Evolutionary conservation across 495 filamentous ascomycete species (phyloP).

Genomic region (Penicillium angulare): DNA sequence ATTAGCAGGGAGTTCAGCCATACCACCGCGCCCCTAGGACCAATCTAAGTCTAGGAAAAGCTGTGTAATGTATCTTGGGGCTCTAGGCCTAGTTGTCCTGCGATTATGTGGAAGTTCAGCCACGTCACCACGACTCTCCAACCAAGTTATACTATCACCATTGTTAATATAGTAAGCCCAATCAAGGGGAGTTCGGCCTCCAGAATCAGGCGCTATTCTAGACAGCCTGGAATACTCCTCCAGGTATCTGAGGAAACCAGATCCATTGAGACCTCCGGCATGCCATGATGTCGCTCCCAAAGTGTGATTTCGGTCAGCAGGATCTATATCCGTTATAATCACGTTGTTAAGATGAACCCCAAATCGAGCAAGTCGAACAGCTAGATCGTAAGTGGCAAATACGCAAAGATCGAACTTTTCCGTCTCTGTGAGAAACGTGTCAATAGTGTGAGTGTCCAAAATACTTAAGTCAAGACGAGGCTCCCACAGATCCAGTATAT

Average conservation of each 20-base stretch:
- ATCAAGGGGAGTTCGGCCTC: background rate
- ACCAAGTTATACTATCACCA: background rate
- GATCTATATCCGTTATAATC: background rate
- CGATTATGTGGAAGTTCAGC: too few relatives aligned
- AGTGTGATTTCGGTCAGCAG: background rate
- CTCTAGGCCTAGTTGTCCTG: too few relatives aligned
- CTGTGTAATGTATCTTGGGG: background rate
- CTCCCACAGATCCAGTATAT: background rate
- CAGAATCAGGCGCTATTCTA: background rate
- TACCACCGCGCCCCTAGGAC: too few relatives aligned
- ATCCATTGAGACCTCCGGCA: conserved; percentile 4
- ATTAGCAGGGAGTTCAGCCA: too few relatives aligned
- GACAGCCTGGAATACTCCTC: background rate
- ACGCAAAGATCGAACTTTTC: background rate
- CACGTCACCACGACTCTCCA: background rate
- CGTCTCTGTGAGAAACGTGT: background rate
- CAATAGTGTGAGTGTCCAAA: background rate
- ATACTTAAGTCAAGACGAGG: background rate
- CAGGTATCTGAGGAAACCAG: conserved; percentile 9
- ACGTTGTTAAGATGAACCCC: background rate
- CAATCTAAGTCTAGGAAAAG: too few relatives aligned
- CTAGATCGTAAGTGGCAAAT: background rate
- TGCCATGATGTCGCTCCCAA: conserved; percentile 5
- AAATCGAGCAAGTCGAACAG: background rate
- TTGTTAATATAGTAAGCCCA: background rate